Base-by-base conservation (phyloP, 2,329 filamentous ascomycete genomes). In the Trichoderma citrinoviride region DNA sequence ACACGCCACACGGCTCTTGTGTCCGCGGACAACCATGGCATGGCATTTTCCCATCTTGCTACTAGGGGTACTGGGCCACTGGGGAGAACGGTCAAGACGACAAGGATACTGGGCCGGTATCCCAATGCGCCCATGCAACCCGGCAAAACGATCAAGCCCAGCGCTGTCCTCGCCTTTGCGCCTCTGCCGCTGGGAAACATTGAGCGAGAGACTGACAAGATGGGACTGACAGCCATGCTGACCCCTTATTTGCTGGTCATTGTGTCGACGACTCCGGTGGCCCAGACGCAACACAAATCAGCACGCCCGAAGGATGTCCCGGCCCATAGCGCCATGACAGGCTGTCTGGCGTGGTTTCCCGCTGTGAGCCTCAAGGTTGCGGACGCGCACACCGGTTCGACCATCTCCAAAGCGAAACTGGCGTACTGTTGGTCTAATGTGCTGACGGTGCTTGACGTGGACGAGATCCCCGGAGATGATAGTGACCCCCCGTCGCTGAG, bases 401-500 rank as follows among this genome's bases (percentile, higher is more conserved):
- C 88, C 7, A 83, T 89, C 10, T 93, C 91, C 19, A 90, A 88
- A 72, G 90, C 90, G 43, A 98, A 99, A 76, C 84, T 99, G 19
- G 94, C 92, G 0, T 99, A 99, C 78, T 97, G 93, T 77, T 99
- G 95, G 95, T 98, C 95, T 2, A 98, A 98, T 72, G 87, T 98
- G n/a, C 80, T 99, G 69, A 98, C 93, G 0, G 89, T 99, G 5
- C 80, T 99, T 25, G 95, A 99, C 68, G 87, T 98, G 12, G 88
- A 94, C 58, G 90, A 95, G 70, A 81, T 88, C 14, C 83, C 84
- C 21, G 78, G 84, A 0, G 84, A 87, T 15, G 88, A 92, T 69
- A 88, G 87, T 67, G 90, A 94, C 69, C 91, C 91, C 3, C 86
- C 92, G 1, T 88, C 83, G 53, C 85, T 98, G 23, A 86, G 85